A percentile compares a stretch with the other conserved stretches of the same genome.
phyloP scores from a whole-genome alignment of 1,284 basidiomycete genomes.

The Ceratobasidium theobromae region DNA sequence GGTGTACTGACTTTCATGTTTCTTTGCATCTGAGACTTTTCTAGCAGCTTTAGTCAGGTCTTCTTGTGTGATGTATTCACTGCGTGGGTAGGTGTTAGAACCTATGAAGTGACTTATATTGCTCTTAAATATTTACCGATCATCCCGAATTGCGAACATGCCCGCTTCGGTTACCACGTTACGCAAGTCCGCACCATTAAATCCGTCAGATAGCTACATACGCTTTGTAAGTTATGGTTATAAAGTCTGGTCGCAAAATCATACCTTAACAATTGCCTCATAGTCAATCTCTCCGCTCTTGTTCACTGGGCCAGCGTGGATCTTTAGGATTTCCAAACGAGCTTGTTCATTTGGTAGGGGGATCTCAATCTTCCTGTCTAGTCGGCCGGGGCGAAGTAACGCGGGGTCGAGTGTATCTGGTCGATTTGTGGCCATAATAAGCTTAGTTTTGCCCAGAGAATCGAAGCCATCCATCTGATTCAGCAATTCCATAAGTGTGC shows the following conservation, averaged over 20 bases:
- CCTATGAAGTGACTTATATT: not conserved
- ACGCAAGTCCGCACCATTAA: conserved; percentile 94
- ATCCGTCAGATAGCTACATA: conserved; percentile 77
- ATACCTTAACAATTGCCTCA: conserved; percentile 93
- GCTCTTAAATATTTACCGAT: conserved; percentile 63
- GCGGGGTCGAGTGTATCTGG: conserved; percentile 98
- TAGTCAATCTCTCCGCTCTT: conserved; percentile 95
- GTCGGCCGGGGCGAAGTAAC: conserved; percentile 89
- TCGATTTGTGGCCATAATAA: conserved; percentile 98
- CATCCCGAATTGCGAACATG: conserved; percentile 98
- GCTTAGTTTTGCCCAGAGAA: conserved; percentile 90
- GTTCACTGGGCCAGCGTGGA: conserved; percentile 92
- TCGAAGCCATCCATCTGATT: conserved; percentile 99
- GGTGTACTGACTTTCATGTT: conserved; percentile 78
- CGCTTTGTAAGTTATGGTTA: conserved; percentile 1
- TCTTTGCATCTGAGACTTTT: conserved; percentile 95
- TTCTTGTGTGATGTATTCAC: conserved; percentile 90
- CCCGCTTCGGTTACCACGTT: conserved; percentile 98
- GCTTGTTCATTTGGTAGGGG: conserved; percentile 98
- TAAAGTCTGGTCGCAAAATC: conserved; percentile 33
- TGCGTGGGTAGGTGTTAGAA: conserved; percentile 42
- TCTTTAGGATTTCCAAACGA: conserved; percentile 92
- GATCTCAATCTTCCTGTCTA: conserved; percentile 98
- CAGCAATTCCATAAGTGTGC: conserved; percentile 98
- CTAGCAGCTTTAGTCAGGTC: conserved; percentile 98